A percentile compares a stretch with the other conserved stretches of the same genome.
These are phyloP conservation scores for Tricholoma flavovirens DNA, from an alignment of 768 basidiomycete species.

Conservation along the genomic window DNA sequence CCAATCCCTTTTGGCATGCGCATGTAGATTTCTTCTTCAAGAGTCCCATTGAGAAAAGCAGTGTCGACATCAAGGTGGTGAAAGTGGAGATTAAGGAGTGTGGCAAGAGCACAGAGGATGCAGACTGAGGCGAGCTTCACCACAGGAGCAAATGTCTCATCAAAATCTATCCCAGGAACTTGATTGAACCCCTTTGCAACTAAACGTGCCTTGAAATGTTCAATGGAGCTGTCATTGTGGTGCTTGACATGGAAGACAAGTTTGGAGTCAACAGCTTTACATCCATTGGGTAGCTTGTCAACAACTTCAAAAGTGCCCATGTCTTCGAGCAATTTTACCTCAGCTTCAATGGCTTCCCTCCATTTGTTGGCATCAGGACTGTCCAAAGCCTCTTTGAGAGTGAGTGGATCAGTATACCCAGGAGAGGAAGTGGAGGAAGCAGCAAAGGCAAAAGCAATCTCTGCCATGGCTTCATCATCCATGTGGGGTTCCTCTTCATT, in stretches of 20 bases:
- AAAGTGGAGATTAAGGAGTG: too few relatives aligned
- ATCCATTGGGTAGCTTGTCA: background rate
- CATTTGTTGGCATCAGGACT: background rate
- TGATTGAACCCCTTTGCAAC: background rate
- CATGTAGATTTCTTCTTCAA: background rate
- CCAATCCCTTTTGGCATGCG: too few relatives aligned
- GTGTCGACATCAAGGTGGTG: too few relatives aligned
- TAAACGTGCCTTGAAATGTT: background rate
- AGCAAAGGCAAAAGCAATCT: background rate
- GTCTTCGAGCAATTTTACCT: background rate
- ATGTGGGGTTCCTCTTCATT: background rate
- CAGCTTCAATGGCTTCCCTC: background rate
- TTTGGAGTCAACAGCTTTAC: background rate
- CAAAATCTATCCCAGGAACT: too few relatives aligned
- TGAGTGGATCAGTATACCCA: background rate
- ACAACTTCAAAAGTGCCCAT: background rate
- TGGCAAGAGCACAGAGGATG: too few relatives aligned
- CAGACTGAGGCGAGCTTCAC: too few relatives aligned
- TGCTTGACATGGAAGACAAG: background rate
- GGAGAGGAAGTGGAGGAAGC: background rate
- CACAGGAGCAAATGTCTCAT: too few relatives aligned
- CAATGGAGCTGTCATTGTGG: background rate
- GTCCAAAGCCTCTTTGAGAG: too few relatives aligned
- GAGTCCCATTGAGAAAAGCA: background rate
- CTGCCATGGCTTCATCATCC: background rate